phyloP scores from a whole-genome alignment of 176 grass and related monocot genomes.

The Ananas comosus region DNA sequence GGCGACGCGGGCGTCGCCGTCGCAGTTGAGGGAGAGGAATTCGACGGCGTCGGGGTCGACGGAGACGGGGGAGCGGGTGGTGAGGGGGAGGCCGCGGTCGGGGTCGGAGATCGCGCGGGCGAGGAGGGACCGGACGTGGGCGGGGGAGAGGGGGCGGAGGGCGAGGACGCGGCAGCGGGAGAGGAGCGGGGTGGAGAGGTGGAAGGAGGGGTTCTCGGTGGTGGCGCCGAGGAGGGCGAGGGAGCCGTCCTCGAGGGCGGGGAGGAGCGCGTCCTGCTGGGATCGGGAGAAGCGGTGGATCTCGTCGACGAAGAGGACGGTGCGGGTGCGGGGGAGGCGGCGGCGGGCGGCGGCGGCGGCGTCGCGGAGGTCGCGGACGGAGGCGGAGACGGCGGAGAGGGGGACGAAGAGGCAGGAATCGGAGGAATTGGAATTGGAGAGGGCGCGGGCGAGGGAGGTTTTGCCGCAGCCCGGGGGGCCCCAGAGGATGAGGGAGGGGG shows the following conservation, averaged over 20 bases:
- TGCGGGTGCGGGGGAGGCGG: slow-evolving; percentile 6
- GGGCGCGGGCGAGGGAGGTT: slow-evolving; percentile 35
- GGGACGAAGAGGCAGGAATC: slow-evolving; percentile 13
- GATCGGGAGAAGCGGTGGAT: slow-evolving; percentile 39
- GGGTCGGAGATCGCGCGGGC: slow-evolving; percentile 22
- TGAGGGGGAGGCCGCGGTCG: slow-evolving; percentile 25
- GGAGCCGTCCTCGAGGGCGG: slow-evolving; percentile 35
- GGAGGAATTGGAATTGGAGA: slow-evolving; percentile 18
- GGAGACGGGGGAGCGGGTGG: slow-evolving; percentile 11
- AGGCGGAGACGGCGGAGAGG: slow-evolving; percentile 33
- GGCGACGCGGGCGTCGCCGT: slow-evolving; percentile 38
- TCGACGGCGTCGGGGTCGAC: slow-evolving; percentile 24
- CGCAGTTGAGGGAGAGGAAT: slow-evolving; percentile 34
- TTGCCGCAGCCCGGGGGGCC: slow-evolving; percentile 42
- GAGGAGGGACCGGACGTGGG: slow-evolving; percentile 20
- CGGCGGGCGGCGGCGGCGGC: slow-evolving; percentile 13
- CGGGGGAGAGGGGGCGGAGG: slow-evolving; percentile 25
- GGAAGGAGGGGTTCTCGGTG: slow-evolving; percentile 46
- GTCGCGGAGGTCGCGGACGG: slow-evolving; percentile 31
- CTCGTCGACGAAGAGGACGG: slow-evolving; percentile 39
- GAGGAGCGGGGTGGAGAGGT: slow-evolving; percentile 39
- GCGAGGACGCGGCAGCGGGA: slow-evolving; percentile 37
- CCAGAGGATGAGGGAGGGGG: slow-evolving; percentile 39
- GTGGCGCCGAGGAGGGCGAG: slow-evolving; percentile 30
- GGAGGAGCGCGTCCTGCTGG: slow-evolving; percentile 43